Conservation (phyloP, 257 asterid species). For the Capsicum pubescens region DNA sequence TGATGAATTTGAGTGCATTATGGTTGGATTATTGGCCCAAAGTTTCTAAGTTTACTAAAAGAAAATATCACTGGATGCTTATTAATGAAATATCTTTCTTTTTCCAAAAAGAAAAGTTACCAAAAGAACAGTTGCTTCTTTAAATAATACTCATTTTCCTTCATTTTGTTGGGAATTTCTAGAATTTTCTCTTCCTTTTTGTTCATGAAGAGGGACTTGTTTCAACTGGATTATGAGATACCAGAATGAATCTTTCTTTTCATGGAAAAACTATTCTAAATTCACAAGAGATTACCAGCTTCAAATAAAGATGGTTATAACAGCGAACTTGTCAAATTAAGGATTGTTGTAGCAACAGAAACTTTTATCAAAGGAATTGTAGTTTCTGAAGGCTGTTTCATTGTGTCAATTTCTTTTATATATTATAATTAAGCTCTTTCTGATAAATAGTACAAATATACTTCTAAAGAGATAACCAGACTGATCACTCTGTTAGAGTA, state of each 20-base stretch:
- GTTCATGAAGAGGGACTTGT: background rate
- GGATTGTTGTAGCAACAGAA: background rate
- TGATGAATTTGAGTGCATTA: constrained; percentile 10
- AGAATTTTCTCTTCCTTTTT: too few species aligned
- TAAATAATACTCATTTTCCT: background rate
- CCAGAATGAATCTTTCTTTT: background rate
- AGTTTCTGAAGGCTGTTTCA: background rate
- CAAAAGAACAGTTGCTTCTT: background rate
- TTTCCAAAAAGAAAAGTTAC: background rate
- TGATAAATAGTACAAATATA: constrained; percentile 2
- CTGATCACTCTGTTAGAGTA: background rate
- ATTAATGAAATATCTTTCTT: constrained; percentile 2
- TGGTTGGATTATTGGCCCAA: constrained; percentile 6
- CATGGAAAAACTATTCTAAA: background rate
- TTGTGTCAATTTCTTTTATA: background rate
- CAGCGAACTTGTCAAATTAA: background rate
- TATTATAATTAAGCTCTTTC: background rate
- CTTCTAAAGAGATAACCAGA: background rate
- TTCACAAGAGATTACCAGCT: background rate
- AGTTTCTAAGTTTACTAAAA: background rate
- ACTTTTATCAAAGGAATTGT: background rate
- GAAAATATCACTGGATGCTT: background rate
- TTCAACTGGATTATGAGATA: background rate
- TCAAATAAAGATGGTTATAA: background rate
- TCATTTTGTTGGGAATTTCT: too few species aligned